Evolutionary conservation across 2,329 filamentous ascomycete species (phyloP), one percentile per base, ranked within the genome.

Genomic region (Cytospora leucostoma): DNA sequence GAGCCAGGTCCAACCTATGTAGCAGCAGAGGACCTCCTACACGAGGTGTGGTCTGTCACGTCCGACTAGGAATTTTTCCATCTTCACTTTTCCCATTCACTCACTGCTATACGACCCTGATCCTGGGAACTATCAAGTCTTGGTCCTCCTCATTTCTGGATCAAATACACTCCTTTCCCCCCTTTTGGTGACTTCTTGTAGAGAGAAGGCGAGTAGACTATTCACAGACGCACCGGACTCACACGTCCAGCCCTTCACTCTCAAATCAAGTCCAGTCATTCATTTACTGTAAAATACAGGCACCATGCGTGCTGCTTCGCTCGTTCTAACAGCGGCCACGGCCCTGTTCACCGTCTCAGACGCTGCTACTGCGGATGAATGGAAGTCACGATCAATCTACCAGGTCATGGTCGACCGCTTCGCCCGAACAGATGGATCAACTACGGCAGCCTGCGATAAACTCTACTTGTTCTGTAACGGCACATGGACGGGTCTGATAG

Each of bases 341-440:
- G 67, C 68, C 64, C 67, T 72, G 32, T 58, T 71, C 33, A 67
- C 68, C 66, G 59, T 70, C 35, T 54, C 61, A 47, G 61, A 87
- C 67, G 88, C 83, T 33, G 88, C 79, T 55, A 63, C 68, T 50
- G 54, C 66, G 49, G 68, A 69, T 1, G 68, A 71, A 49, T 86
- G 83, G 83, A 83, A 82, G 69, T 75, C 77, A 33, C 79, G 80
- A 61, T 84, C 80, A 52, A 85, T 86, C 61, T 87, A 87, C 71
- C 84, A 86, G 73, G 79, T 82, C 44, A 72, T 87, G 68, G 85
- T 84, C 4, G 84, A 86, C 69, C 81, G 84, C 1, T 79, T 84
- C 64, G 84, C 82, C 5, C 78, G 79, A 10, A 78, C 73, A 3
- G 74, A 77, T 66, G 80, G 79, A 27, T 78, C 75, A 4, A 79